Conservation (phyloP, 1,139 yeast species). For the Scheffersomyces titani region DNA sequence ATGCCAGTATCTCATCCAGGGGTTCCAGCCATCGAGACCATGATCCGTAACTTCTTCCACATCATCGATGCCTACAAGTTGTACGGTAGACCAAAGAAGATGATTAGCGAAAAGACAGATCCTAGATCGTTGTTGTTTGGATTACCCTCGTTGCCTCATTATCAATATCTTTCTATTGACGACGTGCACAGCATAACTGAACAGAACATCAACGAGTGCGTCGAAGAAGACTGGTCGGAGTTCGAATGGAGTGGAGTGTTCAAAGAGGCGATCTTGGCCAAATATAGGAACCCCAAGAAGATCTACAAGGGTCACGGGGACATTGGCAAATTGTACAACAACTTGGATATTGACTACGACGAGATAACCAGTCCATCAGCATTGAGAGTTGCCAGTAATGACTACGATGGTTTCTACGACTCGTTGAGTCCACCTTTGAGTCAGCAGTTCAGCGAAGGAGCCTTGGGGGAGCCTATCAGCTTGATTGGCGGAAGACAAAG, state of each 20-base stretch:
- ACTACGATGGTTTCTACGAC: background rate
- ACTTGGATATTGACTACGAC: conserved; percentile 23
- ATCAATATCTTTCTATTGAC: conserved; percentile 46
- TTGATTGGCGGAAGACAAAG: background rate
- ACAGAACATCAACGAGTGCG: conserved; percentile 28
- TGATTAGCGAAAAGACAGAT: conserved; percentile 47
- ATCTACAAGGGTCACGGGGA: conserved; percentile 35
- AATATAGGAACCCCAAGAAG: conserved; percentile 7
- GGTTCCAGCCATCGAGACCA: conserved; percentile 56
- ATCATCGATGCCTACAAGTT: conserved; percentile 54
- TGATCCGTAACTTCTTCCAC: conserved; percentile 55
- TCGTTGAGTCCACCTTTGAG: background rate
- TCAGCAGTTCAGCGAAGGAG: background rate
- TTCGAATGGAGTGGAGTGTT: conserved; percentile 42
- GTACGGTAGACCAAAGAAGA: conserved; percentile 56
- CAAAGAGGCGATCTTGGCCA: conserved; percentile 18
- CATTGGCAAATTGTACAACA: conserved; percentile 30
- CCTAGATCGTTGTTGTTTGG: conserved; percentile 53
- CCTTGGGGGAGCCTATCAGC: background rate
- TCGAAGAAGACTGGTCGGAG: conserved; percentile 37
- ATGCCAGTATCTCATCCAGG: conserved; percentile 60
- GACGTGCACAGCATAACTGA: conserved; percentile 39
- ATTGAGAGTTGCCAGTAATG: background rate
- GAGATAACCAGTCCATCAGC: conserved; percentile 19
- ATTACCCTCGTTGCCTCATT: conserved; percentile 58